phyloP scores from a whole-genome alignment of 2,329 filamentous ascomycete species.

The Claviceps sp. region DNA sequence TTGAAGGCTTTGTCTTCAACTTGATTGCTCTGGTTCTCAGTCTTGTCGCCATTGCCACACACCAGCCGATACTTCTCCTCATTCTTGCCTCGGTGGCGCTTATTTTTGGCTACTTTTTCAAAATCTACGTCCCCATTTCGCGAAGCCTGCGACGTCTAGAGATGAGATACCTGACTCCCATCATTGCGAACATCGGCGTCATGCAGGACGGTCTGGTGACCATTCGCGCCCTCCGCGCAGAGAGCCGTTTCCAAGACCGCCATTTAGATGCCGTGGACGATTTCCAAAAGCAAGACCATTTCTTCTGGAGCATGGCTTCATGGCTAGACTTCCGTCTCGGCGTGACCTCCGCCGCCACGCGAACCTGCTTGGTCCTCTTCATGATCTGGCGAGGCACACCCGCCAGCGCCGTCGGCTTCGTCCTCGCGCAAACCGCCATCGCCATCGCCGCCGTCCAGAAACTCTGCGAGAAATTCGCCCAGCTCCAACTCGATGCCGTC shows the following conservation, averaged over 20 bases:
- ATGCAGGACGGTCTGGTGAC: slow-evolving; percentile 76
- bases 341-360: slow-evolving; percentile 50
- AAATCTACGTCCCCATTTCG: slow-evolving; percentile 66
- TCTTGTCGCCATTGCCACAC: slow-evolving; percentile 63
- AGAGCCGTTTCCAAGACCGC: slow-evolving; percentile 64
- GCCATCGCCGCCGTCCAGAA: slow-evolving; percentile 26
- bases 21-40: slow-evolving; percentile 59
- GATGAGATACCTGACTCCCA: slow-evolving; percentile 76
- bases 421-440: slow-evolving; percentile 43
- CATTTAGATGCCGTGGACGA: slow-evolving; percentile 73
- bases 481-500: slow-evolving; percentile 84
- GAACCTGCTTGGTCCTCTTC: slow-evolving; percentile 58
- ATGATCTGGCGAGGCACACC: slow-evolving; percentile 65
- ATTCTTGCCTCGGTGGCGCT: slow-evolving; percentile 57
- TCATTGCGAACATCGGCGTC: slow-evolving; percentile 88
- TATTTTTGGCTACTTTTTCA: slow-evolving; percentile 61
- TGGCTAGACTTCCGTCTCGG: slow-evolving; percentile 72
- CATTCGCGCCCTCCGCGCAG: slow-evolving; percentile 69
- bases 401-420: slow-evolving; percentile 70
- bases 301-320: slow-evolving; percentile 79
- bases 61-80: slow-evolving; percentile 63
- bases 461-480: slow-evolving; percentile 68
- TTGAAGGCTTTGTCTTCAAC: slow-evolving; percentile 58
- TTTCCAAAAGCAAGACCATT: slow-evolving; percentile 92
- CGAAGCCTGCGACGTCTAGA: slow-evolving; percentile 74